Base-by-base conservation (phyloP, 176 grass and related monocot genomes). In the Thinopyrum elongatum region DNA sequence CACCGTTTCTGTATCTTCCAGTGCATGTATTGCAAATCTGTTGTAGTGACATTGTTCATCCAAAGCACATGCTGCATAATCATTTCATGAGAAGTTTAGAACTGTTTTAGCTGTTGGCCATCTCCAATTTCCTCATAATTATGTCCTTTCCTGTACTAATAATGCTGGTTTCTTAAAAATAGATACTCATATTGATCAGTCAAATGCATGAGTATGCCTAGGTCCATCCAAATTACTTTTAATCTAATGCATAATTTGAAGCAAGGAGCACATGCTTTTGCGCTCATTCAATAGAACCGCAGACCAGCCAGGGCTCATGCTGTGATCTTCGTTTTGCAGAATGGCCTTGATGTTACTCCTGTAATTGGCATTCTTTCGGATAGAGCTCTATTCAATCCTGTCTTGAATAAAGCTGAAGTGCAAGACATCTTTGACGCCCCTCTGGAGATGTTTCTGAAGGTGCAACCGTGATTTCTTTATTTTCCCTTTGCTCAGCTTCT, bases 361-460 rank as follows among this genome's bases (percentile, higher is more conserved):
- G 92, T 98, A 49, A 90, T 98, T 47, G 92, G 87, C 33, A 90
- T 98, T 77, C 34, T 98, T 67, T 65, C 77, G 9, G 90, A 98
- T 53, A 94, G 69, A 84, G 77, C 85, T 77, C 80, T 84, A 88
- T 98, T 94, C 90, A 86, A 79, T 16, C 90, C 93, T 33, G 27
- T 87, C 30, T 66, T 94, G 62, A 98, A 95, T 86, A 76, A 86
- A 60, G 77, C 30, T 44, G 96, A 98, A 90, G 96, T 98, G 58
- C 92, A 95, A 90, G 93, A 92, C 29, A 92, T 98, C 49, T 98
- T 98, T 80, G 92, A 98, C 6, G 96, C 86, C 31, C 96, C 96
- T 57, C 79, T 98, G 8, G 96, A 94, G 74, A 98, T 98, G 96
- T 98, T 98, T 78, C 86, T 98, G 42, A 95, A 94, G 96, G 96